phyloP scores from a whole-genome alignment of 805 yeast genomes.

The Saturnispora halmiae region DNA sequence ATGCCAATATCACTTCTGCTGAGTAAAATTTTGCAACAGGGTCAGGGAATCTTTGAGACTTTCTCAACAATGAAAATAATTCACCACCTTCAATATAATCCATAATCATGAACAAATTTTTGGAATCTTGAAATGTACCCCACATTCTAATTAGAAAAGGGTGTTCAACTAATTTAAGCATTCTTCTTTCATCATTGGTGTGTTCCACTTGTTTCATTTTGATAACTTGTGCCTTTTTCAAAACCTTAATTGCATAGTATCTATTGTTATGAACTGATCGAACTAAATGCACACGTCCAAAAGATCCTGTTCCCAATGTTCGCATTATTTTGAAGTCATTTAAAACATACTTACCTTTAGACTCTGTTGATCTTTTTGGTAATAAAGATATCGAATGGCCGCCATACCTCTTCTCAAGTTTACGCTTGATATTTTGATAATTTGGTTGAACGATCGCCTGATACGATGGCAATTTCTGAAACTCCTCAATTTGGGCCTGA shows the following conservation, averaged over 20 bases:
- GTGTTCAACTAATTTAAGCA: conserved; percentile 49
- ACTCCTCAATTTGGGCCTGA: conserved; percentile 23
- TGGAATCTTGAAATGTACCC: conserved; percentile 57
- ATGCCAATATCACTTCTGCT: conserved; percentile 50
- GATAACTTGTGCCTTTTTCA: conserved; percentile 48
- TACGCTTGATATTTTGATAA: conserved; percentile 22
- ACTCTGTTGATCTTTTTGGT: conserved; percentile 32
- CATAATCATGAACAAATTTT: conserved; percentile 53
- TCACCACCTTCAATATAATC: conserved; percentile 61
- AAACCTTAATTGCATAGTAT: conserved; percentile 51
- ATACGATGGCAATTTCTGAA: conserved; percentile 29
- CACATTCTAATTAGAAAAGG: conserved; percentile 56
- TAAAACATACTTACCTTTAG: conserved; percentile 50
- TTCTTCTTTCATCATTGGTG: conserved; percentile 53
- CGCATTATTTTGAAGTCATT: conserved; percentile 48
- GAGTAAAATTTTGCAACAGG: conserved; percentile 59
- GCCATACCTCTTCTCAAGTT: conserved; percentile 12
- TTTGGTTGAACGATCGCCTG: conserved; percentile 30
- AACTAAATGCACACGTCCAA: conserved; percentile 52
- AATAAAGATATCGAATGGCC: conserved; percentile 22
- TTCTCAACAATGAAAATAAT: conserved; percentile 45
- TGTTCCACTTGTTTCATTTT: conserved; percentile 58
- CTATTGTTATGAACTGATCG: conserved; percentile 51
- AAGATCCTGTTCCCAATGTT: conserved; percentile 53
- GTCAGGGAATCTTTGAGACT: conserved; percentile 51